phyloP scores from a whole-genome alignment of 768 basidiomycete genomes.

The Zangia roseola region DNA sequence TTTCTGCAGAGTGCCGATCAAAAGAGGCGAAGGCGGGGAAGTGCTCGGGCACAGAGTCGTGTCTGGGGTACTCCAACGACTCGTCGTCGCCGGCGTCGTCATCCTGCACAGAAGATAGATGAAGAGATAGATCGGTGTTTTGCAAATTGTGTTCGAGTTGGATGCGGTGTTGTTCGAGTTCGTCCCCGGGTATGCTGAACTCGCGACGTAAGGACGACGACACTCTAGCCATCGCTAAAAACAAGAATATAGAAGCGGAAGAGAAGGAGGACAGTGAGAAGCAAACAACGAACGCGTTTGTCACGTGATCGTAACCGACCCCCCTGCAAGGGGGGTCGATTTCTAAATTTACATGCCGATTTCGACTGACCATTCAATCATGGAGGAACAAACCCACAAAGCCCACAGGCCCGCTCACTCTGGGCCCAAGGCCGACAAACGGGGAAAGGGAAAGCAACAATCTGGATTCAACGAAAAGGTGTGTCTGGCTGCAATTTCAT shows the following conservation, averaged over 20 bases:
- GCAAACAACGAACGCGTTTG: conserved; percentile 29
- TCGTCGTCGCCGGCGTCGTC: conserved; percentile 44
- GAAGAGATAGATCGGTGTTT: conserved; percentile 68
- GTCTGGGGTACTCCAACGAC: conserved; percentile 69
- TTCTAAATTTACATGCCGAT: conserved; percentile 5
- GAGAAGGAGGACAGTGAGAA: conserved; percentile 7
- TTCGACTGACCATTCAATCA: conserved; percentile 30
- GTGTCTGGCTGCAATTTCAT: neutral
- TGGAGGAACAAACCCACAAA: conserved; percentile 82
- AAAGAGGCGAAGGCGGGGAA: conserved; percentile 62
- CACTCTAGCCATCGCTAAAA: conserved; percentile 25
- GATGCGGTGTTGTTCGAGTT: conserved; percentile 73
- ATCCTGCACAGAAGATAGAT: conserved; percentile 55
- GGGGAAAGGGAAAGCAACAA: conserved; percentile 66
- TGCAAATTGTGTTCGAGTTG: conserved; percentile 78
- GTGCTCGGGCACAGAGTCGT: conserved; percentile 56
- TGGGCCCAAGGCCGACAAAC: conserved; percentile 75
- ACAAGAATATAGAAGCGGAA: conserved; percentile 1
- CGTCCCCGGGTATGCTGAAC: conserved; percentile 65
- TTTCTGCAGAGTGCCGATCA: conserved; percentile 53
- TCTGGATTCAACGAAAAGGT: conserved; percentile 92
- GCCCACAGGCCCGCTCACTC: conserved; percentile 74
- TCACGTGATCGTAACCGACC: conserved; percentile 26
- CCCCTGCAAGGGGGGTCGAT: neutral
- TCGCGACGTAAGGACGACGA: conserved; percentile 34